Base-by-base conservation (phyloP, 345 rosid species). In the Camelina hispida region DNA sequence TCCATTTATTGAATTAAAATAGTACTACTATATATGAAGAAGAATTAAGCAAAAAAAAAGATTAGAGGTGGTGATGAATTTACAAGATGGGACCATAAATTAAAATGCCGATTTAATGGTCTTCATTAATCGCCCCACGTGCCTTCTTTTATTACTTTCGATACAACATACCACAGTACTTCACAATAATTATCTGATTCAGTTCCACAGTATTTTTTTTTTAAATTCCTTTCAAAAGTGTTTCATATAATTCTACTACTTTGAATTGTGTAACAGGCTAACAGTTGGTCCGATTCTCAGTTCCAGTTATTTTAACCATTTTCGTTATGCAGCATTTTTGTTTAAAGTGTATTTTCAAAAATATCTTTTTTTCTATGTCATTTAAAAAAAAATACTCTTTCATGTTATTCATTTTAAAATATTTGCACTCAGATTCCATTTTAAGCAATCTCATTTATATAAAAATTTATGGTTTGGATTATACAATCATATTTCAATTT, bases 51-150 rank as follows among this genome's bases (percentile, higher is more conserved):
- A 59, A 43, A 14, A 22, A 12, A n/a, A 12, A 61, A 61, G 7
- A 34, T 34, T 52, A 43, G 74, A 60, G 74, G 40, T 61, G 38
- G 56, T 17, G 32, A 68, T 75, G 38, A 42, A 68, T 68, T 32
- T 40, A 40, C 3, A 37, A 8, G 15, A 51, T 68, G 63, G 74
- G 68, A 68, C 79, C 79, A 52, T 30, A 52, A 42, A 75, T 61
- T 75, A 52, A 61, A 75, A 60, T 61, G 37, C 56, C 22, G 22
- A 9, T 51, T 62, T 62, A 69, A 54, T 69, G 75, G 65, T 14
- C 30, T 69, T 76, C 66, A 62, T 44, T 76, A 16, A 66, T 28
- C 78, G 1, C n/a, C 71, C 78, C 78, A 75, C 62, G 73, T 75
- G 78, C 67, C 32, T 58, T 48, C 51, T 37, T 67, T 67, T 56